Base-by-base conservation (phyloP, 1,139 yeast species). In the Yamadazyma spencermartinsiae region DNA sequence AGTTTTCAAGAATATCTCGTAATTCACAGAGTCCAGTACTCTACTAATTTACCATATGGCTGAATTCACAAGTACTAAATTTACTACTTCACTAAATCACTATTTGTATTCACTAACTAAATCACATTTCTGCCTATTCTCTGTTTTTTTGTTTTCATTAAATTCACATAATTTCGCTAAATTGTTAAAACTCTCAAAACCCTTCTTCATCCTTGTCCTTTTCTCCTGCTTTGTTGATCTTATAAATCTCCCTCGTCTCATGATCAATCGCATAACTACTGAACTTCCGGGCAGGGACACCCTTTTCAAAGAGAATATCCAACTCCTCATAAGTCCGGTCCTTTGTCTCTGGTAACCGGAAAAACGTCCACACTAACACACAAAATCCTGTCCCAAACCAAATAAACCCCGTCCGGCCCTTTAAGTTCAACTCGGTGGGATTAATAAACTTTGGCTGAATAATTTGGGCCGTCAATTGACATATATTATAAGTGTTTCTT, bases 271-370 rank as follows among this genome's bases (percentile, higher is more conserved):
- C 13, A 27, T 42, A 44, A 4, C 25, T 18, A 2, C 50, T 37
- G 51, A 64, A 64, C 41, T 60, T 52, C 55, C 82, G 67, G 1
- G 81, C 76, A 12, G 68, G 56, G 25, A 74, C 61, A 5, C 57
- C 49, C 37, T 59, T 56, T 28, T 63, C 67, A 54, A 78, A 79
- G 56, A 79, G 61, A 32, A 63, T 50, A 57, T 79, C 85, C 52
- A 79, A 57, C 52, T 80, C 85, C 39, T 78, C 83, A 50, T 65
- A 77, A 4, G 82, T 76, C 52, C 83, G 68, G 38, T 66, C 72
- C 52, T 63, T 66, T 14, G 82, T 73, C 50, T 80, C 85, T 4
- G 86, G 86, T 35, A 79, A 61, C 36, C 77, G 68, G 55, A 77
- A 77, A 55, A 55, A 74, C 24, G 64, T 51, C 82, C 82, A 73